These are phyloP conservation scores for Croton setiger DNA, from an alignment of 441 rosid genomes.

Conservation along the genomic window DNA sequence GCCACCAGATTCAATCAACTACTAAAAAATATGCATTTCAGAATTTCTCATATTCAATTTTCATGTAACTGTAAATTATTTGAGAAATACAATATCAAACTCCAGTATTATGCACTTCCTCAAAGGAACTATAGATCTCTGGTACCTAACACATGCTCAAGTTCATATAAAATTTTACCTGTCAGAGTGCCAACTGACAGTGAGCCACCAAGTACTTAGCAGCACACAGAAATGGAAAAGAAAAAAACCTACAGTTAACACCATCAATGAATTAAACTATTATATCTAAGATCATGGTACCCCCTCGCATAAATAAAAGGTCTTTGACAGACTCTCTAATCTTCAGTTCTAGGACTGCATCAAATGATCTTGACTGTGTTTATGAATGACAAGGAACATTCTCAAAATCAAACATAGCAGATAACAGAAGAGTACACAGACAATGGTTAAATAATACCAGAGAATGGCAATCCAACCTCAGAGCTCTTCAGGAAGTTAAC, in stretches of 20 bases:
- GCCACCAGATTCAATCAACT: not conserved
- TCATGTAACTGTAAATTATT: constrained; percentile 3
- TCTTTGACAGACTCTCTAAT: not conserved
- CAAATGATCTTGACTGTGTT: not conserved
- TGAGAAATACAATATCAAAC: not conserved
- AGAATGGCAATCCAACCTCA: constrained; percentile 19
- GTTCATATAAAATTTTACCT: not conserved
- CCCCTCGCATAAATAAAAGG: not conserved
- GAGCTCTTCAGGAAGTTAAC: constrained; percentile 7
- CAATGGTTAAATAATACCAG: not conserved
- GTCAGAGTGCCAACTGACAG: not conserved
- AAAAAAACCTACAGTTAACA: not conserved
- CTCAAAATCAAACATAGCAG: not conserved
- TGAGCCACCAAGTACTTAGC: not conserved
- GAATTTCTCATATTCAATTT: not conserved
- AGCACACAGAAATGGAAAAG: not conserved
- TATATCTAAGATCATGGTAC: not conserved
- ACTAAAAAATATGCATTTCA: not conserved
- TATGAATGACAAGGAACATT: not conserved
- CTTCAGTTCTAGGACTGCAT: constrained; percentile 15
- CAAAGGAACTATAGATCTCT: not conserved
- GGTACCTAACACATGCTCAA: constrained; percentile 1
- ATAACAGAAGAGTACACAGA: not conserved
- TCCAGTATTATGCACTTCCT: not conserved
- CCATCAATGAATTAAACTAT: not conserved